Conservation (phyloP, 2,329 filamentous ascomycete genomes). For the Colletotrichum sp. region DNA sequence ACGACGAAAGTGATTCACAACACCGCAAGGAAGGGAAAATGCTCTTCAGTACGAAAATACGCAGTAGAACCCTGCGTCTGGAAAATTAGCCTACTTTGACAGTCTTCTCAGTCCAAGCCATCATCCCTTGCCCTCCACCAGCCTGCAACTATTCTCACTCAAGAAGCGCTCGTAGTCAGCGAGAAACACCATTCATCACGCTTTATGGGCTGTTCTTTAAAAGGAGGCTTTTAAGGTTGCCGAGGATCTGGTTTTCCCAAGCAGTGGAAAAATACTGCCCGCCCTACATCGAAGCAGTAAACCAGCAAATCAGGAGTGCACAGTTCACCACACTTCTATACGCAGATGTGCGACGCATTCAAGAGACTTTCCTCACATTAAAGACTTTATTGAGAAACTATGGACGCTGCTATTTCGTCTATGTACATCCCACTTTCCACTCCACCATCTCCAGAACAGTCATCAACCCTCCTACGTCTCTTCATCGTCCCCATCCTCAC, state of each 20-base stretch:
- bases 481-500: not conserved
- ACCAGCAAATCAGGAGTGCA: not conserved
- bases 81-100: fast-evolving
- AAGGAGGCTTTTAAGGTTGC: too few species aligned
- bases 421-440: not conserved
- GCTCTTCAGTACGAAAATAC: not conserved
- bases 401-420: not conserved
- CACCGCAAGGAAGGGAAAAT: not conserved
- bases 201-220: fast-evolving
- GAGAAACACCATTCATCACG: too few species aligned
- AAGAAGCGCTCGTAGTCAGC: too few species aligned
- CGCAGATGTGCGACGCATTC: too few species aligned
- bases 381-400: not conserved
- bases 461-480: not conserved
- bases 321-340: too few species aligned
- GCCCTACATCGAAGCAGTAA: not conserved
- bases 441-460: not conserved
- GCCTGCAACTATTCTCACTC: too few species aligned
- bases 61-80: fast-evolving
- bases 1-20: not conserved
- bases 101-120: not conserved
- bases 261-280: too few species aligned
- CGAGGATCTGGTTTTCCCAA: fast-evolving
- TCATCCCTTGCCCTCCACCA: not conserved
- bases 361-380: not conserved